Percentiles rank a stretch among this genome's conserved stretches.
Evolutionary conservation across 495 filamentous ascomycete species (phyloP).

Genomic region (Oidiodendron maius): DNA sequence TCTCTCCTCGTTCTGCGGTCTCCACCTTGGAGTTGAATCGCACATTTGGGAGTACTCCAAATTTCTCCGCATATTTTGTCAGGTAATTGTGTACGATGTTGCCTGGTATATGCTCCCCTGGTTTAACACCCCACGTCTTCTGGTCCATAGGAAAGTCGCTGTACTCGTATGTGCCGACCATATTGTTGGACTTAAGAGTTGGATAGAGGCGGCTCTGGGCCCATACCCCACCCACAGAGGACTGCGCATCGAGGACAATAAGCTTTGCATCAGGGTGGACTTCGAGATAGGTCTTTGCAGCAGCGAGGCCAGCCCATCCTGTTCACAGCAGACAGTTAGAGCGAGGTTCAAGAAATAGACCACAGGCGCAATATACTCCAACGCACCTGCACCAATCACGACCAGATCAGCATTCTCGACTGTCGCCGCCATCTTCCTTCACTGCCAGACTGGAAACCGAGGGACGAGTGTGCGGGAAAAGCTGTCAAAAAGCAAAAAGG

Average conservation of each 20-base stretch:
- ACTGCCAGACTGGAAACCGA: too few species aligned
- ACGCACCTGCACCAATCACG: slow-evolving; percentile 2
- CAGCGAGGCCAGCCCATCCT: slow-evolving; percentile 56
- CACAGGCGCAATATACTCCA: background rate
- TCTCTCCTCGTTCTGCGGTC: slow-evolving; percentile 38
- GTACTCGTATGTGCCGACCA: slow-evolving; percentile 60
- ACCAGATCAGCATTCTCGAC: background rate
- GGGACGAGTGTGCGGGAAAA: too few species aligned
- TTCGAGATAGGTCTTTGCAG: slow-evolving; percentile 54
- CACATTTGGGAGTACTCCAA: slow-evolving; percentile 47
- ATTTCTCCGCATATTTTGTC: slow-evolving; percentile 52
- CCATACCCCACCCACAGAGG: slow-evolving; percentile 68
- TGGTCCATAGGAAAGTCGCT: slow-evolving; percentile 67
- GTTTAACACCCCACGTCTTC: slow-evolving; percentile 49
- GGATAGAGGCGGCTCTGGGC: slow-evolving; percentile 57
- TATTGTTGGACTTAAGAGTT: slow-evolving; percentile 55
- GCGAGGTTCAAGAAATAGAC: background rate
- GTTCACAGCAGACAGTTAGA: background rate
- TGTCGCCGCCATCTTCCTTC: too few species aligned
- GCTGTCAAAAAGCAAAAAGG: too few species aligned
- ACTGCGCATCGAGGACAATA: slow-evolving; percentile 46
- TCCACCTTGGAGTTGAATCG: slow-evolving; percentile 47
- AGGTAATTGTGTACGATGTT: slow-evolving; percentile 61
- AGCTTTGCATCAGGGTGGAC: slow-evolving; percentile 44
- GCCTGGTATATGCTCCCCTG: slow-evolving; percentile 65